phyloP scores from a whole-genome alignment of 2,329 filamentous ascomycete genomes.

The Aspergillus oerlinghausenensis region DNA sequence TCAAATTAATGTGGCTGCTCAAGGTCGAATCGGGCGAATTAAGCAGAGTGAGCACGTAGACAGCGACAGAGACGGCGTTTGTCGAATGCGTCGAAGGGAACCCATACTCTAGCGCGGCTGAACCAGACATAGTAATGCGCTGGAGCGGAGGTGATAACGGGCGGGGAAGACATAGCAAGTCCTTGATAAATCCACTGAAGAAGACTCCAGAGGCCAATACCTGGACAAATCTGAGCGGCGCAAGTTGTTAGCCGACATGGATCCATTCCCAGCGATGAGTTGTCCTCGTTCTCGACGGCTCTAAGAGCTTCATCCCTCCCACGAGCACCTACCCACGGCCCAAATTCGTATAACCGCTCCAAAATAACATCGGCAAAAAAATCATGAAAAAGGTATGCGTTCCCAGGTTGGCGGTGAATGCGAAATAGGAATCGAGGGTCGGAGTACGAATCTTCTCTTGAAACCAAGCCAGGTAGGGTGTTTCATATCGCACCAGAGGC shows the following conservation, averaged over 20 bases:
- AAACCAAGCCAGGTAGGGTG: conserved; percentile 82
- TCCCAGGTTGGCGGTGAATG: conserved; percentile 89
- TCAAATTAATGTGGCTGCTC: conserved; percentile 53
- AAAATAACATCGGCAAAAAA: conserved; percentile 88
- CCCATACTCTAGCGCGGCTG: conserved; percentile 89
- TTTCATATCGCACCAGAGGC: conserved; percentile 89
- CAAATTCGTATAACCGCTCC: conserved; percentile 82
- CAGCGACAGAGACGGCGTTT: conserved; percentile 89
- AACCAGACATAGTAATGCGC: conserved; percentile 96
- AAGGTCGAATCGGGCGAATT: conserved; percentile 61
- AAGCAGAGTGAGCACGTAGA: conserved; percentile 73
- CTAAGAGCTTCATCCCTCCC: not conserved
- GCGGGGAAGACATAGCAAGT: conserved; percentile 85
- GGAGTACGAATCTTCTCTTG: conserved; percentile 77
- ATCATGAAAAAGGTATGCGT: conserved; percentile 99
- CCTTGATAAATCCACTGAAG: conserved; percentile 89
- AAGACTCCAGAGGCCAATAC: conserved; percentile 76
- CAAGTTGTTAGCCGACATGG: conserved; percentile 11
- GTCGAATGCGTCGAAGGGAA: conserved; percentile 97
- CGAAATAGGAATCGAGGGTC: conserved; percentile 91
- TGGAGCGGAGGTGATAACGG: conserved; percentile 88
- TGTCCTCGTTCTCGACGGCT: not conserved
- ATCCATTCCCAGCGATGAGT: not conserved
- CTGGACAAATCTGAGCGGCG: conserved; percentile 51
- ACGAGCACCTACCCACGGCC: conserved; percentile 70